Evolutionary conservation across 371 early-diverging fungal species (phyloP).

Genomic region (Rhizomucor miehei): DNA sequence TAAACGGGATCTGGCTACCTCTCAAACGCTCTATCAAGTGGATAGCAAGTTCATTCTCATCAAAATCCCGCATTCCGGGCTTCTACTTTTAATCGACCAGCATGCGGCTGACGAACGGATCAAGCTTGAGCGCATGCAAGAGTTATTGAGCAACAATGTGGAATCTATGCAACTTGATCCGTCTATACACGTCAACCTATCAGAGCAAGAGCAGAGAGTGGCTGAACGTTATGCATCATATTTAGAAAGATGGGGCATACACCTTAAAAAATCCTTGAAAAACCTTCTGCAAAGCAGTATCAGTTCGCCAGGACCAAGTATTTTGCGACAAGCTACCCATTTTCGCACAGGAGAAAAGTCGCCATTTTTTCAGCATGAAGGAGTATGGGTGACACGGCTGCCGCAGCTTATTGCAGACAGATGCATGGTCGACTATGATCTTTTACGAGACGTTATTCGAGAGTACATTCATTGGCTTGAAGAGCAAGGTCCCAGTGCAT

Average conservation of each 20-base stretch:
- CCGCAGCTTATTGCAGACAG: conserved; percentile 64
- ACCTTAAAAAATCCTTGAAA: conserved; percentile 7
- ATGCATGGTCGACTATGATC: conserved; percentile 49
- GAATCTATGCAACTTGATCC: conserved; percentile 52
- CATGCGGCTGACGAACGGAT: conserved; percentile 88
- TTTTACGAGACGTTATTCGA: conserved; percentile 50
- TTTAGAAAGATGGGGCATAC: conserved; percentile 63
- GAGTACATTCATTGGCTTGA: conserved; percentile 46
- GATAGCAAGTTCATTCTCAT: conserved; percentile 68
- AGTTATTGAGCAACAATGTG: conserved; percentile 5
- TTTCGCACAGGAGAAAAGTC: conserved; percentile 11
- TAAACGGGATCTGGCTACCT: conserved; percentile 26
- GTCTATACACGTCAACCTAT: conserved; percentile 40
- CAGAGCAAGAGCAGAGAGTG: conserved; percentile 32
- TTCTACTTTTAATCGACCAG: conserved; percentile 71
- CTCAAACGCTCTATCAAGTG: conserved; percentile 58
- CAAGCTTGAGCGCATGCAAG: conserved; percentile 58
- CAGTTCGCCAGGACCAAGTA: conserved; percentile 16
- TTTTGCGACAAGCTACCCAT: conserved; percentile 19
- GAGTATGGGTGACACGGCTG: conserved; percentile 15
- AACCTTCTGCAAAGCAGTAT: not conserved
- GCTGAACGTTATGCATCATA: conserved; percentile 21
- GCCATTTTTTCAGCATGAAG: conserved; percentile 4
- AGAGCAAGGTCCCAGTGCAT: conserved; percentile 5
- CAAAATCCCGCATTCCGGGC: conserved; percentile 13